Base-by-base conservation (phyloP, 176 grass and related monocot genomes). In the Ensete ventricosum region DNA sequence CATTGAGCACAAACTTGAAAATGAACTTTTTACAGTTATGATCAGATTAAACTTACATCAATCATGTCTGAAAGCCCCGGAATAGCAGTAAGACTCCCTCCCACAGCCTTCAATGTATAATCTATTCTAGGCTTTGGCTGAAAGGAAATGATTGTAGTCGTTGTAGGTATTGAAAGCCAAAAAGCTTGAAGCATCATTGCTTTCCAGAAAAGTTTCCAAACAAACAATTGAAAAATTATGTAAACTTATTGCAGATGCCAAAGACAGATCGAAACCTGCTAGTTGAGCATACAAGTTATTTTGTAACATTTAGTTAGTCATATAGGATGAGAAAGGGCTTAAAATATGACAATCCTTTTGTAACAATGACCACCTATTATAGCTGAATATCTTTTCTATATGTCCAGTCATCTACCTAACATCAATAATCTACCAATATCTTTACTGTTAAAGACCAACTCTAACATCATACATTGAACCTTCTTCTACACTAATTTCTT, bases 51-150 rank as follows among this genome's bases (percentile, higher is more conserved):
- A 71, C 60, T 71, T 91, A 99, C 90, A 81, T 94, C 88, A 62
- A 99, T 99, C 95, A 91, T 99, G 76, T 99, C 95, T 76, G 88
- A 94, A 73, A 99, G 84, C 14, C 95, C 95, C 25, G 95, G 95
- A 73, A 99, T 86, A 49, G 90, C 95, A 34, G 95, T 99, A 71
- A 99, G 77, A 78, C 95, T 99, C 80, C 95, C 95, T 67, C 95
- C 95, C 13, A 99, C 90, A 10, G 95, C 95, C 79, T 94, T 99
- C 64, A 99, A 72, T 57, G 82, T 84, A 74, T 99, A 99, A 76
- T 99, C 95, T 79, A 99, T 91, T 77, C 84, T 84, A 10, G 95
- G 95, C 81, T 99, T 99, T 69, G 95, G 95, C 95, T 99, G 52
- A 68, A 73, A 89, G 59, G 67, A 74, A 55, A 57, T 57, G 0